phyloP scores from a whole-genome alignment of 2,329 filamentous ascomycete species.

The Stachybotrys chartarum region DNA sequence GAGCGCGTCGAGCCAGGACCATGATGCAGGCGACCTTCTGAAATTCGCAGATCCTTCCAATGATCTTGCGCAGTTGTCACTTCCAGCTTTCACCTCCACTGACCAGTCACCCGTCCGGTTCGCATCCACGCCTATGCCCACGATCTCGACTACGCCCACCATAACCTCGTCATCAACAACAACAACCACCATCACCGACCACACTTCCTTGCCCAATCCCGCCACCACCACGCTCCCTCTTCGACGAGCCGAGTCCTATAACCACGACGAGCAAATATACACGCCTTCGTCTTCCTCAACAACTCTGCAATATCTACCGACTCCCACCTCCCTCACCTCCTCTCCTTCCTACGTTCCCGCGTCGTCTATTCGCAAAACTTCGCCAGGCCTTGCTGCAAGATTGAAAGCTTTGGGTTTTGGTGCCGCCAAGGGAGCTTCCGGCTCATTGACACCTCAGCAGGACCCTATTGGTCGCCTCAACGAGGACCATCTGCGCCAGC shows the following conservation, averaged over 20 bases:
- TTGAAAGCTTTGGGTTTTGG: conserved; percentile 59
- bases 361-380: conserved; percentile 45
- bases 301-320: not conserved
- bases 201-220: not conserved
- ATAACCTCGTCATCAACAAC: conserved; percentile 11
- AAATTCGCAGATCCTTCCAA: not conserved
- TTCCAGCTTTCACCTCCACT: not conserved
- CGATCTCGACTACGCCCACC: conserved; percentile 9
- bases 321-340: not conserved
- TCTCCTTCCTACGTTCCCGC: conserved; percentile 8
- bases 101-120: not conserved
- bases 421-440: conserved; percentile 28
- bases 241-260: not conserved
- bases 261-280: not conserved
- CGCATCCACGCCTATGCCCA: not conserved
- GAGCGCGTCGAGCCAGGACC: not conserved
- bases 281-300: not conserved
- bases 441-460: conserved; percentile 16
- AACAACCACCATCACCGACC: not conserved
- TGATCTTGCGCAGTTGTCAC: not conserved
- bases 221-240: not conserved
- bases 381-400: conserved; percentile 57
- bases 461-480: conserved; percentile 60
- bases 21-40: conserved; percentile 1
- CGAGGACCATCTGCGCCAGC: conserved; percentile 60